phyloP scores from a whole-genome alignment of 768 basidiomycete genomes.

The Mycena galopus region DNA sequence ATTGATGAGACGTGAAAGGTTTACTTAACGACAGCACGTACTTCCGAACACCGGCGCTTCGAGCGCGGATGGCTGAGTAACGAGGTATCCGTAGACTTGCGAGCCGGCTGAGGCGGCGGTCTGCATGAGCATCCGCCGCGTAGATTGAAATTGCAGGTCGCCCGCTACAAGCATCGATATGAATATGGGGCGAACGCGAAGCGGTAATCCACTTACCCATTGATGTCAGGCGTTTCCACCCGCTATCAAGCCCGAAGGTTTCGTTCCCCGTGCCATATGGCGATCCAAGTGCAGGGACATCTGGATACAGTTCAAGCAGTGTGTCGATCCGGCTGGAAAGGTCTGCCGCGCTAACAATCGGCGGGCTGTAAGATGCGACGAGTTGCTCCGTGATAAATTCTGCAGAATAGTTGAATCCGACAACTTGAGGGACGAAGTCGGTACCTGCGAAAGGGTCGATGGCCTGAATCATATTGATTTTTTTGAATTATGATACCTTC shows the following conservation, averaged over 20 bases:
- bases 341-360: neutral
- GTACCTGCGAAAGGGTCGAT: neutral
- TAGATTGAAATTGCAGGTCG: conserved; percentile 8
- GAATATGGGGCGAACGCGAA: neutral
- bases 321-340: conserved; percentile 5
- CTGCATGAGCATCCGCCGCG: conserved; percentile 4
- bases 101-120: conserved; percentile 2
- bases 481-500: neutral
- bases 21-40: neutral
- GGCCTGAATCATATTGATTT: too few species aligned
- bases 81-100: conserved; percentile 5
- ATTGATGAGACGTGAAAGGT: neutral
- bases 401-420: conserved; percentile 1
- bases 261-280: conserved; percentile 12
- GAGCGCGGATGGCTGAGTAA: conserved; percentile 7
- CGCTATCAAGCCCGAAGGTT: neutral
- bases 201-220: neutral
- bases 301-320: neutral
- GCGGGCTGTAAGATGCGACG: neutral
- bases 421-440: neutral
- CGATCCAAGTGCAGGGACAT: conserved; percentile 12
- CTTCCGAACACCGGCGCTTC: conserved; percentile 1
- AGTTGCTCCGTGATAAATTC: neutral
- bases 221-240: neutral
- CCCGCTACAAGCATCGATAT: neutral